phyloP scores from a whole-genome alignment of 345 rosid genomes.

The Eucalyptus brandiana region DNA sequence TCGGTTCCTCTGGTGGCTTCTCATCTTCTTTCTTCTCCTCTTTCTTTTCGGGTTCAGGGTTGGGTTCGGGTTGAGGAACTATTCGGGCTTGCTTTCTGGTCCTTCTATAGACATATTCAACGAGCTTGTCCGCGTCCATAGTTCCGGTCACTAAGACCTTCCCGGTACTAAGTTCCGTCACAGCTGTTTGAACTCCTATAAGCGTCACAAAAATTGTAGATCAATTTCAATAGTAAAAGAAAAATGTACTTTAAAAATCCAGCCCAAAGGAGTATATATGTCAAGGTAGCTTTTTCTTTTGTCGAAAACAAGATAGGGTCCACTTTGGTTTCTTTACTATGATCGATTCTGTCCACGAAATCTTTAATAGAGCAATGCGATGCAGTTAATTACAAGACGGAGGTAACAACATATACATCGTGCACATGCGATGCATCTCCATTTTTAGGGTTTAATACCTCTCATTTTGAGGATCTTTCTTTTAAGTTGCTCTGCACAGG shows the following conservation, averaged over 20 bases:
- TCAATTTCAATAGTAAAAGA: not conserved
- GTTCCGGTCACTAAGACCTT: constrained; percentile 88
- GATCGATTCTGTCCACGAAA: not conserved
- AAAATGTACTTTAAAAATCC: not conserved
- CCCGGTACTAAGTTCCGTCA: constrained; percentile 50
- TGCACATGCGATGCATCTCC: not conserved
- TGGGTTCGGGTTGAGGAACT: constrained; percentile 50
- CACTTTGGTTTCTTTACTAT: not conserved
- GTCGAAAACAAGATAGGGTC: not conserved
- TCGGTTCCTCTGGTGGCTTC: constrained; percentile 28
- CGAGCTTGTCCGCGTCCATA: constrained; percentile 74
- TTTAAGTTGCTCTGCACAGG: constrained; percentile 89
- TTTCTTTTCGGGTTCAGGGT: constrained; percentile 7
- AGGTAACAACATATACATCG: not conserved
- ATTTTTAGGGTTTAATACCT: constrained; percentile 22
- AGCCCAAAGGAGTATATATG: not conserved
- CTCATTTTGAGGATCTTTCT: constrained; percentile 87
- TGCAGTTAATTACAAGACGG: not conserved
- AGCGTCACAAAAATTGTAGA: not conserved
- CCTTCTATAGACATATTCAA: constrained; percentile 67
- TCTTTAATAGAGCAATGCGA: not conserved
- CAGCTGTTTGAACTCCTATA: constrained; percentile 72
- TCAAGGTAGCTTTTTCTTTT: not conserved
- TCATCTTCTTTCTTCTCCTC: not conserved
- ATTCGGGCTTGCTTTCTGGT: constrained; percentile 81